Base-by-base conservation (phyloP, 192 early-diverging fungal species). In the Entomortierella lignicola region DNA sequence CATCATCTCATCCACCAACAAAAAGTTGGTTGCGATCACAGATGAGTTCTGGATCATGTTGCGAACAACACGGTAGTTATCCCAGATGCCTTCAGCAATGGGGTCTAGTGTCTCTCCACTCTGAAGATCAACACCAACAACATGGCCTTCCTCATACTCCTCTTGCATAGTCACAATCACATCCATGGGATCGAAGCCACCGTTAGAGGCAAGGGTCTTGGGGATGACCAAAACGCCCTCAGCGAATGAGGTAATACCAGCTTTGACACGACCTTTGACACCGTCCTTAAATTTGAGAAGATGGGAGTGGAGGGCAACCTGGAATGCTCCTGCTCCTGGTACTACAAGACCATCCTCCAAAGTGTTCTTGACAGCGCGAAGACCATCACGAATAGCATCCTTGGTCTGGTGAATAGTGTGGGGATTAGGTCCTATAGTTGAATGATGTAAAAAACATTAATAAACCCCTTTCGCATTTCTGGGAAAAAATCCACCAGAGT, bases 1-100 rank as follows among this genome's bases (percentile, higher is more conserved):
- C 95, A 99, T 96, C 87, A 99, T 97, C 84, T 98, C 97, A 85
- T 99, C 98, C 1, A 99, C 97, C 26, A 99, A 86, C 65, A 99
- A 86, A 79, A 99, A 90, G 85, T 99, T 99, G 71, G 93, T 94
- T 4, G 96, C 96, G 84, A 99, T 98, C n/a, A 98, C 97, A 47
- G 98, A 88, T 65, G 91, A 90, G 72, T 27, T 60, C 81, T 98
- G 94, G 57, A 99, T 87, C 94, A 98, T 92, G 81, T 98, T 95
- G 37, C 96, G 89, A 64, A 95, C 87, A 48, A 99, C 98, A 47
- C 97, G 92, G 88, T 98, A 98, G 87, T 99, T 99, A 82, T 99
- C 96, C 94, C 94, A 98, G 61, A 99, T 94, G 51, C 98, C 98
- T 80, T 98, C 94, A 43, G 91, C 80, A 54, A 88, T 82, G 2